These are phyloP conservation scores for Boletus sp. DNA, from an alignment of 1,284 basidiomycete species.

Conservation along the genomic window DNA sequence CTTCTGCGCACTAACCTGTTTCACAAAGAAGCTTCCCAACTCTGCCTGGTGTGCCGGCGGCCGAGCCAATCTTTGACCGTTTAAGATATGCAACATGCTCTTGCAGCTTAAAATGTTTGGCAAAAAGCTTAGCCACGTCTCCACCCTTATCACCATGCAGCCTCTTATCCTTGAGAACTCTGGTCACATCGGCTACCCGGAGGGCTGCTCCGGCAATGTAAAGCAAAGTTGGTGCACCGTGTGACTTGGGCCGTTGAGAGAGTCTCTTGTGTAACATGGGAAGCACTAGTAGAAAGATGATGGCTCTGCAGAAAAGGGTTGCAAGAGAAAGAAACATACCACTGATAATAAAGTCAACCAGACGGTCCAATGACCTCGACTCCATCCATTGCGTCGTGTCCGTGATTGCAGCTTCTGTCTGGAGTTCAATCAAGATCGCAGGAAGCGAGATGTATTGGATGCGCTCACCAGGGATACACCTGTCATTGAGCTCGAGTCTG, in stretches of 20 bases:
- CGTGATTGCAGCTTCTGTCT: slow-evolving; percentile 65
- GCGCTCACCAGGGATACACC: slow-evolving; percentile 63
- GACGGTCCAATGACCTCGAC: slow-evolving; percentile 61
- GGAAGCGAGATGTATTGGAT: slow-evolving; percentile 4
- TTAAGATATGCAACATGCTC: slow-evolving; percentile 75
- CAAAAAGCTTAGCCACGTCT: slow-evolving; percentile 82
- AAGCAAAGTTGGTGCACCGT: slow-evolving; percentile 74
- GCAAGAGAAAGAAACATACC: slow-evolving; percentile 38
- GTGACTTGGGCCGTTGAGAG: slow-evolving; percentile 64
- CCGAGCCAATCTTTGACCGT: slow-evolving; percentile 70
- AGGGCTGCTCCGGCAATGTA: slow-evolving; percentile 76
- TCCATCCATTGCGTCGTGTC: slow-evolving; percentile 72
- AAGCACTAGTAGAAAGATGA: slow-evolving; percentile 43
- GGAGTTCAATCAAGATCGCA: slow-evolving; percentile 43
- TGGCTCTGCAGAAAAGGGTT: background rate
- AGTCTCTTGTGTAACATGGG: slow-evolving; percentile 68
- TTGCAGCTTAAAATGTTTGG: slow-evolving; percentile 79
- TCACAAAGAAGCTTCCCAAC: slow-evolving; percentile 76
- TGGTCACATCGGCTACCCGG: slow-evolving; percentile 72
- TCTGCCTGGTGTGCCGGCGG: slow-evolving; percentile 79
- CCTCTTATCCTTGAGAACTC: slow-evolving; percentile 63
- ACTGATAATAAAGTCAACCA: slow-evolving; percentile 70
- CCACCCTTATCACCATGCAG: slow-evolving; percentile 74
- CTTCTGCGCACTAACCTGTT: slow-evolving; percentile 52
- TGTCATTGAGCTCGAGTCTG: slow-evolving; percentile 66